A percentile compares a stretch with the other conserved stretches of the same genome.
phyloP scores from a whole-genome alignment of 129 eudicot genomes.

The Escallonia herrerae region DNA sequence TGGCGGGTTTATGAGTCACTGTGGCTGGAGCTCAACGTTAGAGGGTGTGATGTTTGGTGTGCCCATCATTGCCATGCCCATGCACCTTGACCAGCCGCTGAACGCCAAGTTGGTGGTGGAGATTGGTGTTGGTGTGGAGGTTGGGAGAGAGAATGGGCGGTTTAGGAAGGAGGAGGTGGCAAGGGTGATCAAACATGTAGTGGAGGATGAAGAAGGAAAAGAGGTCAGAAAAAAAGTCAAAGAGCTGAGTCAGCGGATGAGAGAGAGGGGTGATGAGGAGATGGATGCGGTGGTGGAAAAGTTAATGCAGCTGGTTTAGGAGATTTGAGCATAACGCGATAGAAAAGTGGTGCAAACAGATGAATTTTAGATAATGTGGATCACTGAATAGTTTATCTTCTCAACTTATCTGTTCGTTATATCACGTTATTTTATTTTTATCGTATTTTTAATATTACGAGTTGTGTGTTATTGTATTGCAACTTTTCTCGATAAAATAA shows the following conservation, averaged over 20 bases:
- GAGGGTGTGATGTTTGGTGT: neutral
- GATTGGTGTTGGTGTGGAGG: neutral
- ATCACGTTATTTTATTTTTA: no score
- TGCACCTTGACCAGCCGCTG: neutral
- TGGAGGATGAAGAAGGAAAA: neutral
- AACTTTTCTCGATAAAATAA: no score
- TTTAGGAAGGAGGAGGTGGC: neutral
- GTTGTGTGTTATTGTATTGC: no score
- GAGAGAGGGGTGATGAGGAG: neutral
- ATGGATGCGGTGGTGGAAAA: neutral
- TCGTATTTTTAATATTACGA: no score
- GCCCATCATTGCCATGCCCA: neutral
- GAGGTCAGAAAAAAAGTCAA: neutral
- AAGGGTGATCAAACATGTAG: neutral
- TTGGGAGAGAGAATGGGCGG: neutral
- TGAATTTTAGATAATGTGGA: no score
- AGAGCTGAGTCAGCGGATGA: neutral
- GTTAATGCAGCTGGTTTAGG: neutral
- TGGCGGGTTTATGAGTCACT: slow-evolving; percentile 25
- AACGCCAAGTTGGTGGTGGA: neutral
- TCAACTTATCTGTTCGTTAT: no score
- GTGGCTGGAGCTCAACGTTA: slow-evolving; percentile 1
- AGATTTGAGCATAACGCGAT: no score
- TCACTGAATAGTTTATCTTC: no score
- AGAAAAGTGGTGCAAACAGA: no score